Evolutionary conservation across 2,329 filamentous ascomycete genomes (phyloP), one percentile per base, ranked within the genome.

Genomic region (Penicillium capsulatum): DNA sequence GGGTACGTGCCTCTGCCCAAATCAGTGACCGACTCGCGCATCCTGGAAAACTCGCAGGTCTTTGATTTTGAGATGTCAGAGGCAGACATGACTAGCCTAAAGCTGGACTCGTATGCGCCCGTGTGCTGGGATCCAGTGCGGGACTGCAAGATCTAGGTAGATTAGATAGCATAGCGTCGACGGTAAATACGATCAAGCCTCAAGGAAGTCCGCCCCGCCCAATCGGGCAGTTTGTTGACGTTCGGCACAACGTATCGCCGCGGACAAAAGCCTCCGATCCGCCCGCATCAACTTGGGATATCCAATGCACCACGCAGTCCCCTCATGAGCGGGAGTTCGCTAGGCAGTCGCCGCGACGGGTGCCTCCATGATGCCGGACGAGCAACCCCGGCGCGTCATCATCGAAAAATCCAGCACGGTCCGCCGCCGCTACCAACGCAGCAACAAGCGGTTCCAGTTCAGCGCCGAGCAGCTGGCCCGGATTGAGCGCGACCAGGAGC

Each of bases 1-100:
- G 76, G 75, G 7, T 81, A 79, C 50, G 73, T 81, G 19, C 77
- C 79, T 10, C 64, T 83, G 16, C 79, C 79, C 0, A 82, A 82
- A 58, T 80, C 77, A 2, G 77, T 77, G 13, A 81, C 76, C 0
- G 73, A 73, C 2, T 68, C 69, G 7, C 68, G 79, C 13, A 83
- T 83, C 48, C 68, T 76, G 45, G 77, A 81, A 59, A 83, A 83
- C 48, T 67, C 70, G 2, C 58, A 74, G 30, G 57, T 83, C 2
- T 83, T 74, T 44, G 77, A 81, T 50, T 83, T 83, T 48, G 72
- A 77, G 57, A 63, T 83, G 17, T 67, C 70, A 2, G 60, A 63
- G n/a, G 73, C 76, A 38, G 79, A 83, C 33, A 78, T 83, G 76
- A 63, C 73, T 48, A 66, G 53, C 13, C 57, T 83, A 44, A 65